A percentile compares a stretch with the other conserved stretches of the same genome.
Evolutionary conservation across 495 filamentous ascomycete species (phyloP).

Genomic region (Aspergillus campestris): DNA sequence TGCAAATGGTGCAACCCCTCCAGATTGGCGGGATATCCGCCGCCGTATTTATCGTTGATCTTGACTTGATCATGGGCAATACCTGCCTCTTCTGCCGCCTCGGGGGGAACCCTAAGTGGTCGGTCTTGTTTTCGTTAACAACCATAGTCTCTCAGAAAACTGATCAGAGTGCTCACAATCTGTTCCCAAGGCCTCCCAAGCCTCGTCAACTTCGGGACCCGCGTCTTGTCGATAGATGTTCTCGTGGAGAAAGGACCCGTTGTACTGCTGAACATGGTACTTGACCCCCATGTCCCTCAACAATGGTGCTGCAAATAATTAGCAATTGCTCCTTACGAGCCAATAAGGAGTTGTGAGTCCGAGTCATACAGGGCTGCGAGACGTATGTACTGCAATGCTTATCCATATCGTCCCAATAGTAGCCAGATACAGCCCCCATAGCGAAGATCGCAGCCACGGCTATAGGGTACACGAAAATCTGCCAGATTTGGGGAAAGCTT

Average conservation of each 20-base stretch:
- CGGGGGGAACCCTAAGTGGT: slow-evolving; percentile 26
- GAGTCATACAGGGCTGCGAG: too few species aligned
- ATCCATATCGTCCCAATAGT: too few species aligned
- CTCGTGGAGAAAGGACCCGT: slow-evolving; percentile 46
- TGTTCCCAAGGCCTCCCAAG: slow-evolving; percentile 47
- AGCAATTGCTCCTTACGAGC: too few species aligned
- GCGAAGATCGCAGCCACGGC: too few species aligned
- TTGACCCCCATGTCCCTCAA: too few species aligned
- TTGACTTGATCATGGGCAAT: slow-evolving; percentile 41
- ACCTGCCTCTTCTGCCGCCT: slow-evolving; percentile 31
- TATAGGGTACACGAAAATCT: too few species aligned
- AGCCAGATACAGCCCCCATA: too few species aligned
- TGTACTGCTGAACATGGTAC: slow-evolving; percentile 22
- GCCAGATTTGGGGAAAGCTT: too few species aligned
- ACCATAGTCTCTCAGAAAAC: neutral
- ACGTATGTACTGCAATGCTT: too few species aligned
- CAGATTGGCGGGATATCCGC: slow-evolving; percentile 45
- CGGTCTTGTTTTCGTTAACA: slow-evolving; percentile 22
- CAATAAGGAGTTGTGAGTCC: too few species aligned
- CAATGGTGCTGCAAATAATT: too few species aligned
- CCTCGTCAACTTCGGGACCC: slow-evolving; percentile 47
- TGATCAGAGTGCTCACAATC: slow-evolving; percentile 28
- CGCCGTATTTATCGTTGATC: slow-evolving; percentile 43
- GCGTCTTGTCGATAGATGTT: slow-evolving; percentile 44
- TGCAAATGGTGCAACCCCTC: slow-evolving; percentile 52